Conservation (phyloP, 257 asterid species). For the Sherardia arvensis region DNA sequence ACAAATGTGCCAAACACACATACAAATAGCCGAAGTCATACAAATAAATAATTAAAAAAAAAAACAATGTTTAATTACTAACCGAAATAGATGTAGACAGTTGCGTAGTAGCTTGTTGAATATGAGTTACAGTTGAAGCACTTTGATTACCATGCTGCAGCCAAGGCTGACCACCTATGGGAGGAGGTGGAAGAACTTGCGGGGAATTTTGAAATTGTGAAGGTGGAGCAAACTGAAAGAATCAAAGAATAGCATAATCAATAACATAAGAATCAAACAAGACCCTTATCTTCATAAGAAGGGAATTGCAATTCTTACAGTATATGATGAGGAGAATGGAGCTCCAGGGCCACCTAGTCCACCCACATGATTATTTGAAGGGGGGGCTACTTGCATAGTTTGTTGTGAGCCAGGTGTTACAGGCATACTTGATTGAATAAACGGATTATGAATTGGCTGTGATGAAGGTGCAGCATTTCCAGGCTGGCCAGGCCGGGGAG, state of each 20-base stretch:
- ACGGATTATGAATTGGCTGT: slow-evolving; percentile 23
- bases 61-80: slow-evolving; percentile 14
- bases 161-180: slow-evolving; percentile 60
- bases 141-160: slow-evolving; percentile 49
- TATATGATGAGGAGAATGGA: slow-evolving; percentile 53
- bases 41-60: neutral
- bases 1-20: neutral
- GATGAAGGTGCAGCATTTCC: slow-evolving; percentile 47
- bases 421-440: slow-evolving; percentile 50
- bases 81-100: slow-evolving; percentile 37
- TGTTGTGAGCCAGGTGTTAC: slow-evolving; percentile 44
- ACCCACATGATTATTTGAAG: slow-evolving; percentile 21
- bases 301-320: slow-evolving; percentile 33
- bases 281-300: neutral
- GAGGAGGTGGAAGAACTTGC: slow-evolving; percentile 52
- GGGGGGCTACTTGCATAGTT: slow-evolving; percentile 37
- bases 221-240: slow-evolving; percentile 48
- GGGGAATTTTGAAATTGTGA: slow-evolving; percentile 59
- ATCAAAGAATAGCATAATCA: slow-evolving; percentile 22
- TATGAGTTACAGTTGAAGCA: slow-evolving; percentile 45
- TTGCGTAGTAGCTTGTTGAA: slow-evolving; percentile 47
- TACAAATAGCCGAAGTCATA: neutral
- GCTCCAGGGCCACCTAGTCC: slow-evolving; percentile 41
- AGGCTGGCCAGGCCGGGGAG: slow-evolving; percentile 46
- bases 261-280: slow-evolving; percentile 11